These are phyloP conservation scores for Leishmania braziliensis DNA, from an alignment of 208 protist species.

Conservation along the genomic window DNA sequence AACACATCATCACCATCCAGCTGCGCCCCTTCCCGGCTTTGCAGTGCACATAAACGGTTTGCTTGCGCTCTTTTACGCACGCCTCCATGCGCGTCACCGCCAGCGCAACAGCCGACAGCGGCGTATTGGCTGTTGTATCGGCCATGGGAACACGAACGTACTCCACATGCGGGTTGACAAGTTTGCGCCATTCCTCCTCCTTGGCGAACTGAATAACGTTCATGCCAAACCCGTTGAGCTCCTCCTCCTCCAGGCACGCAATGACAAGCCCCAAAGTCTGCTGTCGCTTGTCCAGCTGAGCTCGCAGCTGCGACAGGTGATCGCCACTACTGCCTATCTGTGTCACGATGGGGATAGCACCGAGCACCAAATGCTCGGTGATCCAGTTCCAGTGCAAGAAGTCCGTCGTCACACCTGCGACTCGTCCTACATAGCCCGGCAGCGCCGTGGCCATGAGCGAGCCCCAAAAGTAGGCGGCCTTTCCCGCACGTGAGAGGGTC, in stretches of 20 bases:
- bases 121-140: constrained; percentile 65
- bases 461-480: constrained; percentile 84
- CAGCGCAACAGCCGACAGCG: constrained; percentile 47
- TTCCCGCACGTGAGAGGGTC: constrained; percentile 46
- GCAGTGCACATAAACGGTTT: constrained; percentile 88
- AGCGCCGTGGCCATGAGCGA: constrained; percentile 80
- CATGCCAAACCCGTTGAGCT: constrained; percentile 85
- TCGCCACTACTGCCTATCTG: constrained; percentile 79
- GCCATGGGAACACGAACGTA: constrained; percentile 75
- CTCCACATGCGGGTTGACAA: constrained; percentile 43
- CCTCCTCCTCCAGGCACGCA: constrained; percentile 73
- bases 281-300: constrained; percentile 56
- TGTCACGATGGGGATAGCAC: constrained; percentile 85
- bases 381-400: constrained; percentile 92
- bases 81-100: constrained; percentile 68
- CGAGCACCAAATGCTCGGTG: constrained; percentile 67
- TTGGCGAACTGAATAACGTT: constrained; percentile 78
- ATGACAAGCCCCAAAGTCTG: constrained; percentile 75
- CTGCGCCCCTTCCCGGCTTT: constrained; percentile 91
- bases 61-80: constrained; percentile 34
- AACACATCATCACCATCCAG: constrained; percentile 90
- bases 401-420: constrained; percentile 63
- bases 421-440: constrained; percentile 78
- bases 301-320: constrained; percentile 63
- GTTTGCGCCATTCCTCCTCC: constrained; percentile 61